phyloP scores from a whole-genome alignment of 768 basidiomycete species.

The Cystofilobasidium capitatum region DNA sequence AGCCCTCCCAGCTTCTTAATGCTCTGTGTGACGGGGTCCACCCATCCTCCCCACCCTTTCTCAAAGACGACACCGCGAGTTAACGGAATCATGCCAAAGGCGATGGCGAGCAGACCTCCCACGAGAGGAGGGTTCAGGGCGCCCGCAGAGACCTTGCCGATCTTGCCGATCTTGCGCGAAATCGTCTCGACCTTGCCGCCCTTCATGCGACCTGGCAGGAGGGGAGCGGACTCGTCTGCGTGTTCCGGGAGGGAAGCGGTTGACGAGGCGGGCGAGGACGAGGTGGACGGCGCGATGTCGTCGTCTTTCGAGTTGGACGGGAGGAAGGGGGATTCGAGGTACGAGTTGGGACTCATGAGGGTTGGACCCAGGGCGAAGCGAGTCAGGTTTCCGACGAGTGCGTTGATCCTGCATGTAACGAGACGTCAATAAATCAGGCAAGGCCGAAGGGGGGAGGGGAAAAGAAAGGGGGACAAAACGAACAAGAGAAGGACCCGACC shows the following conservation, averaged over 20 bases:
- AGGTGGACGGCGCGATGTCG: too few species aligned
- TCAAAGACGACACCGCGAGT: constrained; percentile 33
- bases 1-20: constrained; percentile 32
- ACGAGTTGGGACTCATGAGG: constrained; percentile 8
- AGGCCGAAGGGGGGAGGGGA: not conserved
- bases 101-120: constrained; percentile 35
- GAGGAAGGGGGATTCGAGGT: not conserved
- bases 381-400: constrained; percentile 37
- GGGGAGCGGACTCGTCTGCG: constrained; percentile 30
- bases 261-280: not conserved
- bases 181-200: not conserved
- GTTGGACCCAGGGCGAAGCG: constrained; percentile 25
- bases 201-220: constrained; percentile 17
- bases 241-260: constrained; percentile 4
- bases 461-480: not conserved
- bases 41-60: constrained; percentile 27
- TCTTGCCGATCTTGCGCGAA: not conserved
- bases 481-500: constrained; percentile 36
- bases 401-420: constrained; percentile 31
- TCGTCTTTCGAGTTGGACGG: not conserved
- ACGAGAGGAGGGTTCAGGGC: constrained; percentile 37
- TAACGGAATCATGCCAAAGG: constrained; percentile 34
- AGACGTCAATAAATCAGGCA: not conserved
- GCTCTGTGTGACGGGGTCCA: constrained; percentile 31
- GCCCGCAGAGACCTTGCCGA: not conserved